Evolutionary conservation across 177 flowering plant genomes (phyloP), one percentile per base, ranked within the genome.

Genomic region (Tripterygium wilfordii): DNA sequence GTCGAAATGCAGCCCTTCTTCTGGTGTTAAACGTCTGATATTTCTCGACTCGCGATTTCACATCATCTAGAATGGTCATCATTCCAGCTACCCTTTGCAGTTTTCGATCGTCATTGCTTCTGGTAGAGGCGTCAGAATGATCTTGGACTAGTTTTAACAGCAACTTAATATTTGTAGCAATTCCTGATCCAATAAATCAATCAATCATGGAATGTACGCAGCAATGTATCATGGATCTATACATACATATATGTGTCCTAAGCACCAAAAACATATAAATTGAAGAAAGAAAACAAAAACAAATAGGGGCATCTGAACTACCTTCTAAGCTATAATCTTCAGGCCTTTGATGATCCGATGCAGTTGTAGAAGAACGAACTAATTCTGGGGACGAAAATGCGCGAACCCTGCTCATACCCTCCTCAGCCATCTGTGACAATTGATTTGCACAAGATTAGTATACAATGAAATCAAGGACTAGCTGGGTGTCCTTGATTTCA

Each of bases 81-180:
- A 90, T 90, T 31, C 79, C 82, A 0, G 83, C 80, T 18, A 82
- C 66, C 61, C 94, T 71, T 25, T 75, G 76, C 50, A 25, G 37
- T 45, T 56, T 70, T 15, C 91, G 53, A 2, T 61, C 70, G 36
- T 76, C 86, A 0, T 58, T 61, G 5, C 70, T 78, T 42, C 60
- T 76, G 0, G 42, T 6, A 44, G 68, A 43, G 0, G 85, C 87
- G 19, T 72, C 84, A 7, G 66, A 69, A 60, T 86, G 87, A 28
- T 90, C 97, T 45, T 87, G 78, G 39, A 84, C 49, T 19, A 90
- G 61, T 58, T 89, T 90, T 49, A 79, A 41, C 8, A 90, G 45
- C 8, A 90, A 45, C 69, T 78, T 87, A 1, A 82, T 68, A 51
- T 73, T 74, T 28, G 85, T 61, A 0, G 85, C 58, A 16, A 88